These are phyloP conservation scores for Pseudoperonospora humuli DNA, from an alignment of 352 stramenopile genomes.

Conservation along the genomic window DNA sequence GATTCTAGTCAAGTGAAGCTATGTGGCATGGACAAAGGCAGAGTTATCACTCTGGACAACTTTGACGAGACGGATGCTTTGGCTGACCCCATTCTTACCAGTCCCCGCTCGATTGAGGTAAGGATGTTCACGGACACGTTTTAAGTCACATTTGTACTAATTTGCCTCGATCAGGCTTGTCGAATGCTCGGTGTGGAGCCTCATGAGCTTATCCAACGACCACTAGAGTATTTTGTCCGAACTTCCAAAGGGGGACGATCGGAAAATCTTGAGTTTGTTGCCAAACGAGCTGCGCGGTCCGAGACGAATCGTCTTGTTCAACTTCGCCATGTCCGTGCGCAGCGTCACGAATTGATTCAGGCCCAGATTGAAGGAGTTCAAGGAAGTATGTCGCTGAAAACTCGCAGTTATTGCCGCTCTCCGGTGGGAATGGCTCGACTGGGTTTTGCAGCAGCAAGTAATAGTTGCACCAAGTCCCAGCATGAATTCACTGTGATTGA, in stretches of 20 bases:
- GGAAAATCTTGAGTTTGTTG: constrained; percentile 31
- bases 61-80: no score
- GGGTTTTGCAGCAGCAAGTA: constrained; percentile 2
- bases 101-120: no score
- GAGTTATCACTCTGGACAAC: no score
- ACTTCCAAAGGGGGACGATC: constrained; percentile 6
- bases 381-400: constrained; percentile 42
- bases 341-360: constrained; percentile 53
- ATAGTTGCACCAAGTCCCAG: constrained; percentile 7
- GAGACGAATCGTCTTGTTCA: constrained; percentile 50
- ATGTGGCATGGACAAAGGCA: no score
- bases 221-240: constrained; percentile 51
- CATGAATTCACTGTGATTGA: constrained; percentile 54
- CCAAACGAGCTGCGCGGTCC: constrained; percentile 49
- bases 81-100: no score
- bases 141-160: no score
- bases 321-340: constrained; percentile 38
- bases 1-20: no score
- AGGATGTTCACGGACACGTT: no score
- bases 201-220: constrained; percentile 47
- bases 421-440: constrained; percentile 27
- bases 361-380: constrained; percentile 35
- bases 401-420: constrained; percentile 51
- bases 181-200: constrained; percentile 64
- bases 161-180: constrained; percentile 32